A percentile compares a stretch with the other conserved stretches of the same genome.
Evolutionary conservation across 306 rosid genomes (phyloP).

Genomic region (Vachellia collinsii): DNA sequence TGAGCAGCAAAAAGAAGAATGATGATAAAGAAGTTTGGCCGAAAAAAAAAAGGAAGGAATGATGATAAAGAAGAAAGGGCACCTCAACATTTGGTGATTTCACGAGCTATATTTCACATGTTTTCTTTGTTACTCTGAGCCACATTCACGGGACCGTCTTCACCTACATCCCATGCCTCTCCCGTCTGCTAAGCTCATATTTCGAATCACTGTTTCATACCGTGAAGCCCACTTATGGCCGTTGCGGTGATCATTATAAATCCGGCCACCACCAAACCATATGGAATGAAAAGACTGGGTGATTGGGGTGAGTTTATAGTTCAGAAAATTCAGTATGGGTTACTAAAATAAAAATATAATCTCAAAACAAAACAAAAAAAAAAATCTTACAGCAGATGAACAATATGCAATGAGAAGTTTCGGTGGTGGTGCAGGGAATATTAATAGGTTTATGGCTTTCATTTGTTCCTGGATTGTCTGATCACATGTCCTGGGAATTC

Average conservation of each 20-base stretch:
- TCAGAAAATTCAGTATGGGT: no score
- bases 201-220: neutral
- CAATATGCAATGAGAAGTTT: no score
- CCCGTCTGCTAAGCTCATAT: neutral
- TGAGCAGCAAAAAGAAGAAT: conserved; percentile 35
- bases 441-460: no score
- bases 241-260: neutral
- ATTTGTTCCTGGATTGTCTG: no score
- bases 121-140: conserved; percentile 58
- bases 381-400: no score
- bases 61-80: conserved; percentile 32
- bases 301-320: neutral
- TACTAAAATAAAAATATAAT: no score
- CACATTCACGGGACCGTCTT: conserved; percentile 73
- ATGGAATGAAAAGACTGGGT: neutral
- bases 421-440: no score
- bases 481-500: no score
- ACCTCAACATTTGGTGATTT: conserved; percentile 68
- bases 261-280: neutral
- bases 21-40: conserved; percentile 3
- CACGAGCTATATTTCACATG: conserved; percentile 96
- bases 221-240: neutral
- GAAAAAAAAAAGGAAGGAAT: conserved; percentile 38
- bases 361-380: no score
- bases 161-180: conserved; percentile 56